Percentiles rank a stretch among this genome's conserved stretches.
Conservation (phyloP, 306 rosid species). For the Mucuna pruriens region DNA sequence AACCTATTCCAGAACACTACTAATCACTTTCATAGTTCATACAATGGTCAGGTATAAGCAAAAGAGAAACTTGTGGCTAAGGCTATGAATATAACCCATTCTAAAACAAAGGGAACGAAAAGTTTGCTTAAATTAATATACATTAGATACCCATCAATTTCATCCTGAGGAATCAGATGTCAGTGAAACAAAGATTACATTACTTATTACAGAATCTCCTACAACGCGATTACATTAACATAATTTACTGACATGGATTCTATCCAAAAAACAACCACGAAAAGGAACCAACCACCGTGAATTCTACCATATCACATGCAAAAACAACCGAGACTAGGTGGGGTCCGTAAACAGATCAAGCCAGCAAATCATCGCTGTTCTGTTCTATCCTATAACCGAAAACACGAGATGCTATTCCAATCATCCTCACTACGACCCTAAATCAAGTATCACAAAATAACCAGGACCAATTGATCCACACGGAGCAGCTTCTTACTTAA, state of each 20-base stretch:
- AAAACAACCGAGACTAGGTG: neutral
- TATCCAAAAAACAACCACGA: neutral
- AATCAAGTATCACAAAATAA: neutral
- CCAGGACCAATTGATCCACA: slow-evolving; percentile 24
- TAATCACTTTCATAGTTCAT: slow-evolving; percentile 16
- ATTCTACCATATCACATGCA: slow-evolving; percentile 22
- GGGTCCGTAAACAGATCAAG: neutral
- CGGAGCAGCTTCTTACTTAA: slow-evolving; percentile 32
- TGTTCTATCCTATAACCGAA: neutral
- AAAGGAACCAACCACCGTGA: neutral
- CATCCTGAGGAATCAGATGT: neutral
- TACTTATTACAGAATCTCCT: slow-evolving; percentile 3
- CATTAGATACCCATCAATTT: neutral
- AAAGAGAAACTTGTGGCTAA: slow-evolving; percentile 4
- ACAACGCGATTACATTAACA: slow-evolving; percentile 5
- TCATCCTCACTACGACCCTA: slow-evolving; percentile 13
- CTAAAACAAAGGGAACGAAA: neutral
- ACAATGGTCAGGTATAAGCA: neutral
- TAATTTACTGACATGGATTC: neutral
- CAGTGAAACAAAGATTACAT: neutral
- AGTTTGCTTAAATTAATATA: neutral
- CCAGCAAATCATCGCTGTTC: neutral
- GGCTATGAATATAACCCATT: slow-evolving; percentile 13
- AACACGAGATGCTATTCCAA: neutral
- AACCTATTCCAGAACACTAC: slow-evolving; percentile 2